Conservation (phyloP, 768 basidiomycete species). For the Amanita thiersii region DNA sequence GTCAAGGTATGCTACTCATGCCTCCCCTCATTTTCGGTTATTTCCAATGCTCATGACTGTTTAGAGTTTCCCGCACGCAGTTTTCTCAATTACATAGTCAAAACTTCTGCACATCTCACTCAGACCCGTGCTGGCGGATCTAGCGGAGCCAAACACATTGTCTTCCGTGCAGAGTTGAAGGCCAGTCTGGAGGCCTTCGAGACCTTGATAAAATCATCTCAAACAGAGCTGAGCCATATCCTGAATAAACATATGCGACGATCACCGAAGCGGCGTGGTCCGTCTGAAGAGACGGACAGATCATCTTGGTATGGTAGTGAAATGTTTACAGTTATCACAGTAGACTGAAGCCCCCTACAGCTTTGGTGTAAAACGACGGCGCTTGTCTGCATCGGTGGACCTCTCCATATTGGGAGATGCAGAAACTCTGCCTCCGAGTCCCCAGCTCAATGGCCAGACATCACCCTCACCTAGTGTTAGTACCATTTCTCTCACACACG, state of each 20-base stretch:
- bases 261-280: slow-evolving; percentile 37
- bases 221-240: slow-evolving; percentile 27
- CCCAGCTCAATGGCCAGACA: slow-evolving; percentile 23
- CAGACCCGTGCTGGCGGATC: slow-evolving; percentile 11
- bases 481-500: slow-evolving; percentile 28
- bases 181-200: slow-evolving; percentile 25
- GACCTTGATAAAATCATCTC: slow-evolving; percentile 21
- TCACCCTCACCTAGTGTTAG: slow-evolving; percentile 42
- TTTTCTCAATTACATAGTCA: slow-evolving; percentile 9
- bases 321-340: slow-evolving; percentile 10
- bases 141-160: slow-evolving; percentile 14
- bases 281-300: slow-evolving; percentile 30
- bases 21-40: background rate
- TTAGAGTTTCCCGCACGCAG: slow-evolving; percentile 12
- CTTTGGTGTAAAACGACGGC: slow-evolving; percentile 30
- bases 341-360: no score
- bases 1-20: slow-evolving; percentile 27
- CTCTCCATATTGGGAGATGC: slow-evolving; percentile 26
- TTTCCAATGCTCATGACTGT: slow-evolving; percentile 28
- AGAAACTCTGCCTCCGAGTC: slow-evolving; percentile 23
- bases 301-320: slow-evolving; percentile 27
- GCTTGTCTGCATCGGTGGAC: slow-evolving; percentile 25
- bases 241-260: slow-evolving; percentile 34
- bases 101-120: slow-evolving; percentile 9
- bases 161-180: slow-evolving; percentile 23